Conservation (phyloP, 2,329 filamentous ascomycete species). For the Tolypocladium amazonense region DNA sequence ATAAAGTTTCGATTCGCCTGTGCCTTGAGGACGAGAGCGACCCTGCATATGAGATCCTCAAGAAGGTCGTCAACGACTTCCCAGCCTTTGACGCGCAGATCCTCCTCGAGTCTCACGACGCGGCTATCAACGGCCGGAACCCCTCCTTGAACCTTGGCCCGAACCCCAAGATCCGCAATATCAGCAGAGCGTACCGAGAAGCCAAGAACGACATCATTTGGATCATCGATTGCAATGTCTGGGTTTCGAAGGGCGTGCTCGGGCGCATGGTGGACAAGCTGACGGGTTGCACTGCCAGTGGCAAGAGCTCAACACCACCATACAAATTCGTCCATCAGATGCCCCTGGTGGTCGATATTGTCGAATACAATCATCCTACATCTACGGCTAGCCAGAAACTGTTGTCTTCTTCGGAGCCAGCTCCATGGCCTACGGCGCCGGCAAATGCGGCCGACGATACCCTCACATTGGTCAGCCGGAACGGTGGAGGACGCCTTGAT, state of each 20-base stretch:
- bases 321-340: constrained; percentile 95
- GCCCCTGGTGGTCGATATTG: constrained; percentile 75
- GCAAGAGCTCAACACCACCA: constrained; percentile 35
- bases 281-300: constrained; percentile 49
- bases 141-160: constrained; percentile 60
- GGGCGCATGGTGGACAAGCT: constrained; percentile 86
- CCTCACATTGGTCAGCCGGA: constrained; percentile 19
- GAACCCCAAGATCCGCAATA: constrained; percentile 97
- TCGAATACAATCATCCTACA: constrained; percentile 13
- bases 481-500: constrained; percentile 73
- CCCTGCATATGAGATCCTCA: constrained; percentile 64
- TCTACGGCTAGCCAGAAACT: constrained; percentile 15
- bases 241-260: constrained; percentile 69
- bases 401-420: constrained; percentile 22
- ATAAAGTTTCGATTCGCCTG: constrained; percentile 69
- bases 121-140: constrained; percentile 46
- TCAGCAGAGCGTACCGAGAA: constrained; percentile 86
- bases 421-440: constrained; percentile 15
- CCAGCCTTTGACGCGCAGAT: constrained; percentile 60
- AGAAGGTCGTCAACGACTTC: constrained; percentile 63
- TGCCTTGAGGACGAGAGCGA: constrained; percentile 70
- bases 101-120: constrained; percentile 74
- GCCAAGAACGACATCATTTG: constrained; percentile 82
- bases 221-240: constrained; percentile 95
- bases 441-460: constrained; percentile 11